Evolutionary conservation across 441 rosid species (phyloP).

Genomic region (Adansonia gregorii): DNA sequence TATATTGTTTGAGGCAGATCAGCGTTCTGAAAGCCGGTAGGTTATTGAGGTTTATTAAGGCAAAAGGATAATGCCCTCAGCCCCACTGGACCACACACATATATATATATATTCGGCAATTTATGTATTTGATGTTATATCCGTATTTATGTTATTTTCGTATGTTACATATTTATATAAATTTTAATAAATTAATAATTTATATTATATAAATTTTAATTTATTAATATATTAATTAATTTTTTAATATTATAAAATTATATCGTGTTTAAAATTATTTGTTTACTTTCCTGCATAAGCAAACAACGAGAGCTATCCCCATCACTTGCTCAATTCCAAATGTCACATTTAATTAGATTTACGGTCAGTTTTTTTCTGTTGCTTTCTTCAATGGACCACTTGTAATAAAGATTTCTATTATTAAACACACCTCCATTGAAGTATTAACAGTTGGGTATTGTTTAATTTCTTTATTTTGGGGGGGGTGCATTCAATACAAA

Average conservation of each 20-base stretch:
- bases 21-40: neutral
- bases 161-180: no score
- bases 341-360: neutral
- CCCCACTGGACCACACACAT: neutral
- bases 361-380: neutral
- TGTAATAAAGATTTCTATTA: neutral
- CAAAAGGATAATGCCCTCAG: neutral
- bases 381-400: neutral
- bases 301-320: neutral
- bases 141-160: no score
- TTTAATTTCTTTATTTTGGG: neutral
- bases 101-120: no score
- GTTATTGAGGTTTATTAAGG: neutral
- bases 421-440: neutral
- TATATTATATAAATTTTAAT: no score
- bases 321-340: neutral
- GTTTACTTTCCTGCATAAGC: neutral
- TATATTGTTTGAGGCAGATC: constrained; percentile 8
- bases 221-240: no score
- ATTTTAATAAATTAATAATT: no score
- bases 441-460: neutral
- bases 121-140: no score
- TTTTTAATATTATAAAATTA: no score
- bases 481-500: neutral
- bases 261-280: no score